Evolutionary conservation across 306 rosid genomes (phyloP), one percentile per base, ranked within the genome.

Genomic region (Dalbergia cochinchinensis): DNA sequence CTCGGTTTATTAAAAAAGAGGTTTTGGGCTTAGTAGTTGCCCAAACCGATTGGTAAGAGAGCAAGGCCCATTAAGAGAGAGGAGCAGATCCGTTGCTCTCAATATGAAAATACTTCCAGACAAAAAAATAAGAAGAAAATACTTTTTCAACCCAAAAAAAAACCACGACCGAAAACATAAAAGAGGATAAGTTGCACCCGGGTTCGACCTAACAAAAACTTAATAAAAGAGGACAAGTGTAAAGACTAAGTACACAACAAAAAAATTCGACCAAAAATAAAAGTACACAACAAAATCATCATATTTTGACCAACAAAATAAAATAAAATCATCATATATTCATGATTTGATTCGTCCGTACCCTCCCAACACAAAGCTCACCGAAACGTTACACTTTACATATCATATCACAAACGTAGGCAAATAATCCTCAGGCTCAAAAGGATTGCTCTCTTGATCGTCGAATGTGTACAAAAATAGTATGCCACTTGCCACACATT

Each of bases 311-410:
- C 2, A 3, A 37, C 6, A 37, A 37, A 37, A n/a, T n/a, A 35
- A 35, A 35, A 35, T 6, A 37, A 37, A 37, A 51, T 47, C 71
- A 42, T 62, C 45, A 44, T 62, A 58, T 58, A 57, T 18, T 57
- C 34, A 58, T 8, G 63, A 58, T 58, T 58, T 58, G 63, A 58
- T 20, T 19, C 22, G 19, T 58, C 35, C 63, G 31, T 51, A 26
- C 33, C 73, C 22, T 65, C n/a, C 55, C 7, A 51, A n/a, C 71
- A 76, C 65, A 64, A 64, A 76, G 33, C 54, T 76, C 66, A 14
- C 33, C 54, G 33, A 33, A 76, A 37, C 53, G 61, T 55, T 2
- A 18, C 61, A 65, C 31, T 26, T 26, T 76, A 48, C 81, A 54
- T 20, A 66, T 50, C 41, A 37, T 6, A 16, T n/a, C 19, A 44